These are phyloP conservation scores for Parachaetomium inaequale DNA, from an alignment of 495 filamentous ascomycete species.

Conservation along the genomic window DNA sequence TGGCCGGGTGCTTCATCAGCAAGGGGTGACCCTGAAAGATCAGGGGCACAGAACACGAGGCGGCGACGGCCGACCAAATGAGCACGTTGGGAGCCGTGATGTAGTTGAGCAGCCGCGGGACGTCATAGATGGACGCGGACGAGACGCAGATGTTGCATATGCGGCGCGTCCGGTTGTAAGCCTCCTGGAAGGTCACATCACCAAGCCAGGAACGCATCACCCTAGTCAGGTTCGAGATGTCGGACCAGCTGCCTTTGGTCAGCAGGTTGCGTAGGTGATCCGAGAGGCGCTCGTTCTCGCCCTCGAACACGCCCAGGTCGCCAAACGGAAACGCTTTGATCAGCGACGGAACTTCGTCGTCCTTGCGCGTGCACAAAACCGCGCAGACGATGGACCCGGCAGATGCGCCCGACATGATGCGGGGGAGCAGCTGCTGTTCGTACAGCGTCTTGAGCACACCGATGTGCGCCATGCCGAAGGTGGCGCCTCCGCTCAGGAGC, in stretches of 20 bases:
- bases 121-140: constrained; percentile 78
- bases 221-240: constrained; percentile 71
- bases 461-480: constrained; percentile 94
- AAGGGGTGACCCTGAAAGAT: constrained; percentile 73
- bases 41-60: constrained; percentile 90
- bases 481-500: constrained; percentile 84
- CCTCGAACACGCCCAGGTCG: constrained; percentile 79
- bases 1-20: constrained; percentile 80
- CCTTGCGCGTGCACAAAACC: constrained; percentile 77
- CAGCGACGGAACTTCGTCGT: constrained; percentile 75
- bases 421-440: constrained; percentile 70
- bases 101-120: constrained; percentile 85
- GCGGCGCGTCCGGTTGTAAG: constrained; percentile 84
- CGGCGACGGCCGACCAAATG: constrained; percentile 94
- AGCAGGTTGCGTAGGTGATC: constrained; percentile 70
- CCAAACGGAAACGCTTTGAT: constrained; percentile 73
- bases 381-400: constrained; percentile 92
- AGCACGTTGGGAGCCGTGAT: constrained; percentile 89
- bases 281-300: constrained; percentile 62
- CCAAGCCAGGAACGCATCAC: constrained; percentile 79
- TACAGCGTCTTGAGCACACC: constrained; percentile 87
- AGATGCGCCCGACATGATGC: constrained; percentile 90
- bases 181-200: constrained; percentile 91
- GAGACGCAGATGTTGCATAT: constrained; percentile 94
- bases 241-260: constrained; percentile 76